A percentile compares a stretch with the other conserved stretches of the same genome.
phyloP scores from a whole-genome alignment of 148 eudicot species.

The Diospyros lotus region DNA sequence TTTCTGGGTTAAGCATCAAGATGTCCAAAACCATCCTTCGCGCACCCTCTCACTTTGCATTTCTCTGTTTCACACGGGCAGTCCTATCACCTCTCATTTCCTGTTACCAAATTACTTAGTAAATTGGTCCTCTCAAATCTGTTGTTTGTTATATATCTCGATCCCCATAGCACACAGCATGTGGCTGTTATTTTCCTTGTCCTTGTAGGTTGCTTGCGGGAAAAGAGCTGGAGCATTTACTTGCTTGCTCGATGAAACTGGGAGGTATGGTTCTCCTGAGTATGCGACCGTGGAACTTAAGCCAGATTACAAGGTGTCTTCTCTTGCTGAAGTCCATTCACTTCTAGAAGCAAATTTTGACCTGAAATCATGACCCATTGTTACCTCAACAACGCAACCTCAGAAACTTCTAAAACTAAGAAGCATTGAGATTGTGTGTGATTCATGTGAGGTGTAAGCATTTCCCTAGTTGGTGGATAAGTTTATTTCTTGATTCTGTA shows the following conservation, averaged over 20 bases:
- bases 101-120: too few species aligned
- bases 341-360: conserved; percentile 62
- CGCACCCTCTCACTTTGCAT: too few species aligned
- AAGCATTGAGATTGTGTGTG: background rate
- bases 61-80: too few species aligned
- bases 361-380: conserved; percentile 37
- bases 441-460: background rate
- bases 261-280: conserved; percentile 71
- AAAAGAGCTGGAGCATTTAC: conserved; percentile 87
- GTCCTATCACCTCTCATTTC: too few species aligned
- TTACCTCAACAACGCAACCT: background rate
- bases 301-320: conserved; percentile 80
- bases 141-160: background rate
- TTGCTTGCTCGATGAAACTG: conserved; percentile 87
- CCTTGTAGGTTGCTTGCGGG: conserved; percentile 84
- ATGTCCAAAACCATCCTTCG: too few species aligned
- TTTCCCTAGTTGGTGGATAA: background rate
- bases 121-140: background rate
- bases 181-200: background rate
- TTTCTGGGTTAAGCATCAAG: too few species aligned
- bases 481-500: background rate
- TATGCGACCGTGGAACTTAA: conserved; percentile 49
- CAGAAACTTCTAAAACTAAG: background rate
- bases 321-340: conserved; percentile 60
- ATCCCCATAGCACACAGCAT: background rate